Conservation (phyloP, 305 asterid species). For the Solanum hybrid region DNA sequence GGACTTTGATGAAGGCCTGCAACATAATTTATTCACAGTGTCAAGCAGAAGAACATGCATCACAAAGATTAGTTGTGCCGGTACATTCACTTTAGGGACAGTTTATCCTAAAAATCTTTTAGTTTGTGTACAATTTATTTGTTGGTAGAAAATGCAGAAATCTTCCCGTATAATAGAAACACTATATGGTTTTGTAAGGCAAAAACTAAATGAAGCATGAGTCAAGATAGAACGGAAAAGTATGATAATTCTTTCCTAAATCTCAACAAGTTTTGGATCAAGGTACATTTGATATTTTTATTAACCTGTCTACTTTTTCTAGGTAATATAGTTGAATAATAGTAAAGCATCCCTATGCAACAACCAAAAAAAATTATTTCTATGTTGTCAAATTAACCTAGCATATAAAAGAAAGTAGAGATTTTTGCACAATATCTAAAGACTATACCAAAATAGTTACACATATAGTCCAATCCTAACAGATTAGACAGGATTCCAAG, state of each 20-base stretch:
- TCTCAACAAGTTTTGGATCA: background rate
- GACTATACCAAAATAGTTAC: too few relatives aligned
- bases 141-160: background rate
- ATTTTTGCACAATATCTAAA: background rate
- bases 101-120: background rate
- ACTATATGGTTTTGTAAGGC: background rate
- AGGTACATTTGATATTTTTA: background rate
- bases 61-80: background rate
- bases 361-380: background rate
- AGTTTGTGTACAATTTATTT: background rate
- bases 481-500: background rate
- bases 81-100: background rate
- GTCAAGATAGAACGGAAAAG: background rate
- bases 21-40: background rate
- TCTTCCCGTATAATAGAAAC: too few relatives aligned
- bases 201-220: too few relatives aligned
- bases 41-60: background rate
- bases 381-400: background rate
- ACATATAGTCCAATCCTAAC: background rate
- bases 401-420: background rate
- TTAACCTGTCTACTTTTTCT: background rate
- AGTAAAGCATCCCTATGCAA: too few relatives aligned
- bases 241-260: background rate
- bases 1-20: slow-evolving; percentile 67
- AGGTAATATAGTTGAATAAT: background rate